phyloP scores from a whole-genome alignment of 2,329 filamentous ascomycete genomes.

The Talaromyces sp. region DNA sequence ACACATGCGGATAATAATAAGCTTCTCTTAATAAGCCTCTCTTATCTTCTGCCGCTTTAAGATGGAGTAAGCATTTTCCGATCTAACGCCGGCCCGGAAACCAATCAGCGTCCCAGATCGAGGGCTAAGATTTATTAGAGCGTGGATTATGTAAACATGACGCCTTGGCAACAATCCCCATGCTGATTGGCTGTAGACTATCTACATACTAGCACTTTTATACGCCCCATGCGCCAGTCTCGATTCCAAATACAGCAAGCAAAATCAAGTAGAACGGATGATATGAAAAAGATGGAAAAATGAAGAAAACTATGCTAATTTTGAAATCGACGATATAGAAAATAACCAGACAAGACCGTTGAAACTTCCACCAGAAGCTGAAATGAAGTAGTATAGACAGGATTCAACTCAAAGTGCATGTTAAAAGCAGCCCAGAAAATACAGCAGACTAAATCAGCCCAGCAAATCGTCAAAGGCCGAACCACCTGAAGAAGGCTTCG shows the following conservation, averaged over 20 bases:
- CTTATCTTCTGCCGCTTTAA: neutral
- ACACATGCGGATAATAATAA: no score
- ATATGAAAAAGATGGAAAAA: neutral
- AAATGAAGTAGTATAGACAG: neutral
- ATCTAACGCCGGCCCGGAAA: neutral
- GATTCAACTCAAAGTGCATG: conserved; percentile 17
- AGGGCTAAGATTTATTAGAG: neutral
- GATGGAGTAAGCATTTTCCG: neutral
- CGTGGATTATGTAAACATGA: neutral
- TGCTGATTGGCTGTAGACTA: neutral
- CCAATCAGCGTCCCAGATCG: neutral
- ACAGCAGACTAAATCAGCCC: conserved; percentile 16
- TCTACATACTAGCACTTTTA: no score
- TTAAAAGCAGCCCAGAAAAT: conserved; percentile 24
- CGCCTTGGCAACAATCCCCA: neutral
- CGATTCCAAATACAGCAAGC: neutral
- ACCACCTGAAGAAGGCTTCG: neutral
- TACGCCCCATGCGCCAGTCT: neutral
- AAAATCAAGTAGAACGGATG: neutral
- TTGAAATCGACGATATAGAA: neutral
- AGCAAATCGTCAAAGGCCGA: conserved; percentile 1
- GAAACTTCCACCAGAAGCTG: neutral
- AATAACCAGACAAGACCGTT: neutral
- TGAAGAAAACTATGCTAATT: neutral
- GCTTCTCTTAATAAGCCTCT: no score